Conservation (phyloP, 2,329 filamentous ascomycete genomes). For the Monilinia laxa region DNA sequence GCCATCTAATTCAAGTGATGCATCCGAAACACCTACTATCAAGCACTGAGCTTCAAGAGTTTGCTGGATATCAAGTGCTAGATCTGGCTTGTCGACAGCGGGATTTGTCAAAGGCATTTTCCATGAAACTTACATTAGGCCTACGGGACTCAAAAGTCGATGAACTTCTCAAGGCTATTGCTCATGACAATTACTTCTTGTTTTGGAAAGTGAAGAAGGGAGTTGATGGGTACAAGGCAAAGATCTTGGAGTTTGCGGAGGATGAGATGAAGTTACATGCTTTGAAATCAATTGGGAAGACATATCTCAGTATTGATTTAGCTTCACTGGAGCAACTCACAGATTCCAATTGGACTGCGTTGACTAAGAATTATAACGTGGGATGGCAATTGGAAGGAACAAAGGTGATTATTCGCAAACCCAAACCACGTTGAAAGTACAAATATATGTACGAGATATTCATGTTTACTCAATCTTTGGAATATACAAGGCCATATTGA, state of each 20-base stretch:
- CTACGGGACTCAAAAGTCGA: constrained; percentile 69
- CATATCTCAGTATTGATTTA: constrained; percentile 73
- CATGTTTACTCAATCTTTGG: not conserved
- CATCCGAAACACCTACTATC: constrained; percentile 68
- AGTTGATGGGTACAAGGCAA: constrained; percentile 78
- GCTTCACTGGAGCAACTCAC: constrained; percentile 68
- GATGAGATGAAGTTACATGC: constrained; percentile 71
- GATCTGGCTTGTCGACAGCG: constrained; percentile 84
- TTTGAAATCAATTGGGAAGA: constrained; percentile 80
- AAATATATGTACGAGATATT: not conserved
- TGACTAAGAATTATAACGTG: constrained; percentile 68
- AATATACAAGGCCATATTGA: constrained; percentile 9
- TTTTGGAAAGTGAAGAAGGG: constrained; percentile 70
- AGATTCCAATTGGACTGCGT: constrained; percentile 67
- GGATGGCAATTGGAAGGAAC: constrained; percentile 79
- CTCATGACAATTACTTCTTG: constrained; percentile 77
- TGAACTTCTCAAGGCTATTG: constrained; percentile 65
- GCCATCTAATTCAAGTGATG: constrained; percentile 72
- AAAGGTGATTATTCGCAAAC: constrained; percentile 73
- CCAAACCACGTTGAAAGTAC: constrained; percentile 45
- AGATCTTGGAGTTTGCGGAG: constrained; percentile 79
- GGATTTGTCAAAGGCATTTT: constrained; percentile 71
- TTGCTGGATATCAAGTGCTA: constrained; percentile 76
- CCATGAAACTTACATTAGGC: constrained; percentile 59
- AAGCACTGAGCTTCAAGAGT: constrained; percentile 71